Conservation (phyloP, 148 eudicot genomes). For the Vaccinium darrowii region DNA sequence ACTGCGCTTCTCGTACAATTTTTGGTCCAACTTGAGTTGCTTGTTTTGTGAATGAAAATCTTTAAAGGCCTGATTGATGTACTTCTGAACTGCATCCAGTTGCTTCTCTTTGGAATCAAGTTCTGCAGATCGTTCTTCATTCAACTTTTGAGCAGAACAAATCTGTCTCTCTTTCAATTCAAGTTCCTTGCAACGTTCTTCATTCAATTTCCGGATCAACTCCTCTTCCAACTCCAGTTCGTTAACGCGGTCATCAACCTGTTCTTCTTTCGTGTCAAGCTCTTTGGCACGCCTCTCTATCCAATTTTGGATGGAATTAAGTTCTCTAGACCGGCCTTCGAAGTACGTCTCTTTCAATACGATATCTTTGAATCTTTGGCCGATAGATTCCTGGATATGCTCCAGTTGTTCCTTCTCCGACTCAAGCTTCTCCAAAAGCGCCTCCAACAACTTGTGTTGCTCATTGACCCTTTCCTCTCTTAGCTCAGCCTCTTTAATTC, state of each 20-base stretch:
- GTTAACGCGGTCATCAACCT: slow-evolving; percentile 14
- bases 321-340: slow-evolving; percentile 14
- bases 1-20: background rate
- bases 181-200: slow-evolving; percentile 27
- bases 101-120: slow-evolving; percentile 32
- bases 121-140: slow-evolving; percentile 10
- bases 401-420: slow-evolving; percentile 29
- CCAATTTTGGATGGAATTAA: slow-evolving; percentile 6
- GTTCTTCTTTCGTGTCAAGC: slow-evolving; percentile 18
- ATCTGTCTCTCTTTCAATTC: slow-evolving; percentile 27
- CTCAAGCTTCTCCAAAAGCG: slow-evolving; percentile 25
- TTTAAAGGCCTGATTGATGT: slow-evolving; percentile 7
- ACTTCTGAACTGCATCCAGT: slow-evolving; percentile 20
- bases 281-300: slow-evolving; percentile 22
- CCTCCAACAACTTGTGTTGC: slow-evolving; percentile 19
- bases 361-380: slow-evolving; percentile 28
- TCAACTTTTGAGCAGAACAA: slow-evolving; percentile 8
- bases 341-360: slow-evolving; percentile 23
- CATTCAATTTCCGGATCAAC: slow-evolving; percentile 13
- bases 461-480: slow-evolving; percentile 29
- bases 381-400: slow-evolving; percentile 15
- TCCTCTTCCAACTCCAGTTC: slow-evolving; percentile 16
- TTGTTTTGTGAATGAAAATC: slow-evolving; percentile 15
- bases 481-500: slow-evolving; percentile 25
- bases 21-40: slow-evolving; percentile 13